Base-by-base conservation (phyloP, 441 rosid genomes). In the Brassica balearica region DNA sequence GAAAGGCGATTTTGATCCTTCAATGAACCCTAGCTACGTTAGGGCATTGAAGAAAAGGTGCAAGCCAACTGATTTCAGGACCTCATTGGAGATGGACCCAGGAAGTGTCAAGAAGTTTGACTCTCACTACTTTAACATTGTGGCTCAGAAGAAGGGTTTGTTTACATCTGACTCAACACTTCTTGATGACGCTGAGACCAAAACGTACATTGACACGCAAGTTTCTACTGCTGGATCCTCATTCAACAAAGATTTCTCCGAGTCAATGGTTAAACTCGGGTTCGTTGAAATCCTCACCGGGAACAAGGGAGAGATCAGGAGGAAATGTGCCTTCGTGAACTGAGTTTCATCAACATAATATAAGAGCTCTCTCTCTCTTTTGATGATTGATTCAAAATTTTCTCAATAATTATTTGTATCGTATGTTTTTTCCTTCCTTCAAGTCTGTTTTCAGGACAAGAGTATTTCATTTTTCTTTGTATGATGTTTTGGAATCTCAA, bases 111-210 rank as follows among this genome's bases (percentile, higher is more conserved):
- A 72, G 68, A 72, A 74, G 10, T 89, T 90, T 8, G 91, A 90
- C 51, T 73, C 78, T 48, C 79, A 82, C 74, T 89, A 89, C 79
- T 90, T 75, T 79, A 74, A 75, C 4, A 29, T 77, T 1, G 89
- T 90, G 27, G 65, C 86, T 38, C 82, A 87, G 23, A 80, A 85
- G 77, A 84, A 87, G 72, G 92, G 88, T 22, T 76, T 89, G 14
- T 87, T 91, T 80, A 81, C 68, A n/a, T 88, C 91, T 0, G 95
- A 90, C 69, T 84, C 92, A 0, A 81, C 89, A 14, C 90, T 89
- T 70, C 86, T 91, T 11, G 60, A 84, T 15, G 87, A 88, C 51
- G 11, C 10, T 5, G 81, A 85, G 65, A 91, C 93, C 12, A 75
- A 68, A 70, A 71, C 66, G 36, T 88, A 88, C 43, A 81, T 88